A percentile compares a stretch with the other conserved stretches of the same genome.
phyloP scores from a whole-genome alignment of 768 basidiomycete species.

The Tylopilus sp. region DNA sequence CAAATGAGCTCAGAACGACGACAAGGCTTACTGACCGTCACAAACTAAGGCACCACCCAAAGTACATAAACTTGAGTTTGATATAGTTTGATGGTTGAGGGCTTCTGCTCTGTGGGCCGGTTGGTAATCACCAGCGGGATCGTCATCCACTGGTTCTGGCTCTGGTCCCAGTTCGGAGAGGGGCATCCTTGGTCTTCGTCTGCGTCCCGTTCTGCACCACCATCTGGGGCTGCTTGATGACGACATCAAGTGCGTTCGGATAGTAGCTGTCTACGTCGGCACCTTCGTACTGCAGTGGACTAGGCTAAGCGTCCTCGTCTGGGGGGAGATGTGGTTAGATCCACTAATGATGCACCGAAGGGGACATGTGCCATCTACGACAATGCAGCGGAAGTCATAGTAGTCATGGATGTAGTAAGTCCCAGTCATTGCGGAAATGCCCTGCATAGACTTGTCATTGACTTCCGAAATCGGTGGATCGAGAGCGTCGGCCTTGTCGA shows the following conservation, averaged over 20 bases:
- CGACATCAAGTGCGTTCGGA: conserved; percentile 20
- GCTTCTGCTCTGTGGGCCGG: conserved; percentile 85
- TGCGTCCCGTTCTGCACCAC: conserved; percentile 22
- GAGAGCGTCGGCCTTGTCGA: no score
- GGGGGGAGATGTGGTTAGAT: conserved; percentile 20
- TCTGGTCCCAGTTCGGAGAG: conserved; percentile 26
- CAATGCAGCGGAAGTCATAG: no score
- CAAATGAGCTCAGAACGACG: not conserved
- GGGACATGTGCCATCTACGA: no score
- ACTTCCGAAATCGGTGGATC: no score
- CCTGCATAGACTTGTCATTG: no score
- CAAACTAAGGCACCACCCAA: conserved; percentile 83
- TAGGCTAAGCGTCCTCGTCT: conserved; percentile 8
- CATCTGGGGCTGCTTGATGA: conserved; percentile 15
- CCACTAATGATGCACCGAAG: no score
- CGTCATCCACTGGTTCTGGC: conserved; percentile 39
- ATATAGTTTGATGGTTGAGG: conserved; percentile 85
- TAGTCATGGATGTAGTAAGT: no score
- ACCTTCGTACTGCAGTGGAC: conserved; percentile 30
- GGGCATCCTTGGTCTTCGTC: conserved; percentile 35
- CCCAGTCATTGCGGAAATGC: no score
- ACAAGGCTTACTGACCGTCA: conserved; percentile 51
- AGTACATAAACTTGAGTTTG: conserved; percentile 89
- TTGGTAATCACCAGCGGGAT: conserved; percentile 72
- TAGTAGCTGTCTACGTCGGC: conserved; percentile 20